These are phyloP conservation scores for Adiantum capillusveneris DNA, from an alignment of 75 land plant genomes.

Conservation along the genomic window DNA sequence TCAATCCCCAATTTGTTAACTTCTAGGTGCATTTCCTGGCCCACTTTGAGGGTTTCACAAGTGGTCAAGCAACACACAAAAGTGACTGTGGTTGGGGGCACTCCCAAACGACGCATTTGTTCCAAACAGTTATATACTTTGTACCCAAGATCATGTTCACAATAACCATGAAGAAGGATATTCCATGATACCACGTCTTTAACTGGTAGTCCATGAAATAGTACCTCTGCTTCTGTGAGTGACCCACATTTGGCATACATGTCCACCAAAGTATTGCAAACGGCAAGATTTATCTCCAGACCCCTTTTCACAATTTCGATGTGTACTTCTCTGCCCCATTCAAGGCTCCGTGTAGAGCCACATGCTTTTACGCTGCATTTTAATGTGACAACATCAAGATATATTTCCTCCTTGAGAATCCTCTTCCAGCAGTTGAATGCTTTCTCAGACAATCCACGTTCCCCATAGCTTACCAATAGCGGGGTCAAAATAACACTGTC, in stretches of 20 bases:
- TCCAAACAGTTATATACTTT: not conserved
- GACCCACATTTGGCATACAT: conserved; percentile 15
- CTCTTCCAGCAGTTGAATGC: conserved; percentile 9
- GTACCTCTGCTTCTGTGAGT: not conserved
- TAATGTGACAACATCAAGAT: conserved; percentile 21
- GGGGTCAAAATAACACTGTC: conserved; percentile 37
- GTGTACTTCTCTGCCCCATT: conserved; percentile 23
- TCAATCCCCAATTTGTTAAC: conserved; percentile 12
- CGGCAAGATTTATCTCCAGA: conserved; percentile 15
- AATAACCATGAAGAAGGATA: not conserved
- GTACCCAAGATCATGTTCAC: not conserved
- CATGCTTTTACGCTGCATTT: conserved; percentile 31
- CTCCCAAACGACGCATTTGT: not conserved
- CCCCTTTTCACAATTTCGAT: conserved; percentile 29
- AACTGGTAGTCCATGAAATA: not conserved
- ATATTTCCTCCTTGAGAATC: conserved; percentile 16
- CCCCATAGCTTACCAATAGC: conserved; percentile 26
- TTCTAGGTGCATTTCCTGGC: not conserved
- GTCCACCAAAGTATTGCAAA: conserved; percentile 36
- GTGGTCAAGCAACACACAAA: not conserved
- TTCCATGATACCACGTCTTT: conserved; percentile 6
- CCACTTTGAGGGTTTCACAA: not conserved
- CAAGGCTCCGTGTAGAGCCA: conserved; percentile 22
- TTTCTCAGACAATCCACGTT: conserved; percentile 9
- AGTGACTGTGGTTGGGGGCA: not conserved